A percentile compares a stretch with the other conserved stretches of the same genome.
These are phyloP conservation scores for Brassica juncea DNA, from an alignment of 345 rosid species.

Conservation along the genomic window DNA sequence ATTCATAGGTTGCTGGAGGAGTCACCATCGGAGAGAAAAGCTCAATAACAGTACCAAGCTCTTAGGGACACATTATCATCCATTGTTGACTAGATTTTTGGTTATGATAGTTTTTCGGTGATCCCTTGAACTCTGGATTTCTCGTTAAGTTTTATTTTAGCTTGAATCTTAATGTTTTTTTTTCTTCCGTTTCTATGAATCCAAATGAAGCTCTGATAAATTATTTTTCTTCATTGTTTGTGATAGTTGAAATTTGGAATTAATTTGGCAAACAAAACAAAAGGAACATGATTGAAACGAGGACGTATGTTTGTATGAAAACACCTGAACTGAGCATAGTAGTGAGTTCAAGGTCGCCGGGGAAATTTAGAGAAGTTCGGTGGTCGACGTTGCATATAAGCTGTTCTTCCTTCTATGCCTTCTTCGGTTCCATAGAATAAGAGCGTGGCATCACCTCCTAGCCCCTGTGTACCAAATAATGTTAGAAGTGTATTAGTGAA, in stretches of 20 bases:
- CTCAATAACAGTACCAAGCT: too few species aligned
- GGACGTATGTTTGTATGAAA: not conserved
- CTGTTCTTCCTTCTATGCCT: conserved; percentile 79
- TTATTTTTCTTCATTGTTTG: not conserved
- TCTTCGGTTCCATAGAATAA: conserved; percentile 87
- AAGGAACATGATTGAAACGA: not conserved
- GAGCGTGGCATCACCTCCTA: conserved; percentile 87
- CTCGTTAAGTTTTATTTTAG: too few species aligned
- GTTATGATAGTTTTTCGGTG: too few species aligned
- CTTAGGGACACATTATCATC: too few species aligned
- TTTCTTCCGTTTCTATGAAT: not conserved
- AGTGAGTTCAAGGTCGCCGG: conserved; percentile 55
- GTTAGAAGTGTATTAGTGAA: not conserved
- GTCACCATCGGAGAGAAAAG: too few species aligned
- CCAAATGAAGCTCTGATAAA: not conserved
- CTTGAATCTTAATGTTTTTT: too few species aligned
- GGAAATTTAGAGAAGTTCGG: conserved; percentile 85
- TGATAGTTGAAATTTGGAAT: not conserved
- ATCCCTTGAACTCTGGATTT: too few species aligned
- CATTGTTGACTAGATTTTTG: too few species aligned
- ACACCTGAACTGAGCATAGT: conserved; percentile 11
- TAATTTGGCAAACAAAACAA: not conserved
- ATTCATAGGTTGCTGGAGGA: too few species aligned
- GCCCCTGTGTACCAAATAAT: conserved; percentile 48
- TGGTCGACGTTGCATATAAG: conserved; percentile 66